Percentiles rank a stretch among this genome's conserved stretches.
Conservation (phyloP, 352 stramenopile genomes). For the Phytophthora megakarya region DNA sequence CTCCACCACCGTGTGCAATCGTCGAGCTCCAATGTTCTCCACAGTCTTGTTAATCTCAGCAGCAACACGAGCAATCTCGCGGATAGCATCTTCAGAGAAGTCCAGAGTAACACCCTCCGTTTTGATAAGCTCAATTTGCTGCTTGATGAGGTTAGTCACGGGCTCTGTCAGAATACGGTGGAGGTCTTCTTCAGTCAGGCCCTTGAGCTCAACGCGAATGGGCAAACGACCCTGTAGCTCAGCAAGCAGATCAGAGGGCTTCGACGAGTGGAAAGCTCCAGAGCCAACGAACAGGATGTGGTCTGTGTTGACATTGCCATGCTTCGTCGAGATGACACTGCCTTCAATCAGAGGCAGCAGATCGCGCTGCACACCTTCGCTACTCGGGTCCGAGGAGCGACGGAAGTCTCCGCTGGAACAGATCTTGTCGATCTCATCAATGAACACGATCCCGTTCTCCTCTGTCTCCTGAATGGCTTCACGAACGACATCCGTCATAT, state of each 20-base stretch:
- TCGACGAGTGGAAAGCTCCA: constrained; percentile 97
- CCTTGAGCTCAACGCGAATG: constrained; percentile 99
- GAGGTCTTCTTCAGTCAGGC: constrained; percentile 98
- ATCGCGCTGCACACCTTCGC: constrained; percentile 98
- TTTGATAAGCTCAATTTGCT: constrained; percentile 98
- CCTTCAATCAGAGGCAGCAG: constrained; percentile 98
- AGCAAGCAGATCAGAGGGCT: constrained; percentile 97
- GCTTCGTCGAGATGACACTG: constrained; percentile 97
- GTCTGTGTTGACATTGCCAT: constrained; percentile 99
- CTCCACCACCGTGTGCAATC: constrained; percentile 98
- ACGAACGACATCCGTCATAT: constrained; percentile 89
- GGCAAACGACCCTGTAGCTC: constrained; percentile 98
- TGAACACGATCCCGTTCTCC: constrained; percentile 99
- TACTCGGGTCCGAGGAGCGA: constrained; percentile 94
- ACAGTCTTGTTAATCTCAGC: constrained; percentile 96
- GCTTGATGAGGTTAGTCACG: constrained; percentile 98
- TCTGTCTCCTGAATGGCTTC: constrained; percentile 93
- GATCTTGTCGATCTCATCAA: constrained; percentile 99
- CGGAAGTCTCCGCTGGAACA: constrained; percentile 95
- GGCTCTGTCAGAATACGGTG: constrained; percentile 99
- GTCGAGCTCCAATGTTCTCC: constrained; percentile 98
- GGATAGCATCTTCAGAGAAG: constrained; percentile 97
- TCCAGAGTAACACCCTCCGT: constrained; percentile 96
- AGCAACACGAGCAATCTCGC: constrained; percentile 96
- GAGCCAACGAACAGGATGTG: constrained; percentile 99